Evolutionary conservation across 805 yeast species (phyloP), one percentile per base, ranked within the genome.

Genomic region (Wickerhamomyces alni): DNA sequence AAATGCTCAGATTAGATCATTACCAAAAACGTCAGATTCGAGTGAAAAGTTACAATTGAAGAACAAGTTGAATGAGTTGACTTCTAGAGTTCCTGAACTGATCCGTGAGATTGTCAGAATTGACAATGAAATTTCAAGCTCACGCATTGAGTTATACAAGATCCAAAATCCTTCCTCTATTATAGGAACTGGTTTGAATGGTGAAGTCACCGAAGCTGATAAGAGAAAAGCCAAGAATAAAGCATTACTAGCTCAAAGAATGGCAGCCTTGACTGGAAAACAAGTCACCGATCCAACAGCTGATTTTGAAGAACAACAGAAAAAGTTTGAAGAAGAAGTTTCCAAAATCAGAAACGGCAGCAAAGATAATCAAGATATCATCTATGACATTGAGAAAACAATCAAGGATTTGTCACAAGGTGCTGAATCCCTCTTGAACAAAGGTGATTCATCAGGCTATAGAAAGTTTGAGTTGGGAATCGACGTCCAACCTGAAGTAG

Each of bases 241-340:
- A 55, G 94, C 91, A 30, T 64, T 80, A 41, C 68, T 93, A 50
- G 79, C 80, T 46, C 85, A 89, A 37, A 75, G 95, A 50, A 88
- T 91, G 95, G 95, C 96, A 22, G 87, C 91, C 4, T 72, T 91
- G 52, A 89, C 97, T 0, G 96, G 96, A 6, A 82, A 80, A 52
- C 67, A 75, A 8, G 65, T 70, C 3, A 62, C 70, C 8, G 65
- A 65, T 25, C 59, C 66, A 32, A 70, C 68, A 18, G 59, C 48
- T 16, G 66, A 60, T 8, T 51, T 61, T 29, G 71, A 61, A 30
- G 48, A 55, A 22, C 64, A 66, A 37, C 65, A 62, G 41, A 50
- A 48, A 33, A 43, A 45, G 36, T 69, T 82, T 45, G 72, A 70
- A 37, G 72, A 69, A 42, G 82, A 77, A 36, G 61, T 72, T 17